Conservation (phyloP, 2,329 filamentous ascomycete species). For the Colletotrichum paranaense region DNA sequence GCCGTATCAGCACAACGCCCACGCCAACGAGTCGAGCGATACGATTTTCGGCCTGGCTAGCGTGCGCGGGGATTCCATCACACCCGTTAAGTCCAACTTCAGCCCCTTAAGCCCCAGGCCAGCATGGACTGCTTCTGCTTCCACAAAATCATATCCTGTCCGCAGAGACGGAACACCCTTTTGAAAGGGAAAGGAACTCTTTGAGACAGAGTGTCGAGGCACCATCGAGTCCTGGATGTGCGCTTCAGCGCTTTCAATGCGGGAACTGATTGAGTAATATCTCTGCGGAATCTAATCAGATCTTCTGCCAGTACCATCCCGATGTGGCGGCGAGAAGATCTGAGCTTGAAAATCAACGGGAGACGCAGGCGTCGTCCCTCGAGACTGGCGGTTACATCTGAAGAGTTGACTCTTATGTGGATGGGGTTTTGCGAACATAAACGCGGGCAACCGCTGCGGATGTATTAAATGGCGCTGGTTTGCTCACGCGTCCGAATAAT, state of each 20-base stretch:
- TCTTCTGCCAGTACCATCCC: not conserved
- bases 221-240: not conserved
- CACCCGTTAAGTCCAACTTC: slow-evolving; percentile 1
- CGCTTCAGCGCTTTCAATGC: not conserved
- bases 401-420: too few relatives aligned
- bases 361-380: not conserved
- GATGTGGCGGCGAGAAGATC: not conserved
- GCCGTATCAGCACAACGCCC: slow-evolving; percentile 11
- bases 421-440: too few relatives aligned
- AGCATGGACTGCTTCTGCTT: not conserved
- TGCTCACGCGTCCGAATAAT: not conserved
- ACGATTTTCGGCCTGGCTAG: slow-evolving; percentile 26
- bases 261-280: not conserved
- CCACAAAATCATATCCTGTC: not conserved
- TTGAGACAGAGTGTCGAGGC: not conserved
- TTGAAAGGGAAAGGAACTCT: not conserved
- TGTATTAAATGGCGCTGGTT: not conserved
- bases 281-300: not conserved
- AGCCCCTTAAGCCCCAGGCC: not conserved
- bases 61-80: slow-evolving; percentile 18
- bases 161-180: not conserved
- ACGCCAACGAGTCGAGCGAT: slow-evolving; percentile 17
- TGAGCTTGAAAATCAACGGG: not conserved
- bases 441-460: not conserved
- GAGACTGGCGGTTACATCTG: not conserved